Conservation (phyloP, 768 basidiomycete genomes). For the Phlegmacium glaucopus region DNA sequence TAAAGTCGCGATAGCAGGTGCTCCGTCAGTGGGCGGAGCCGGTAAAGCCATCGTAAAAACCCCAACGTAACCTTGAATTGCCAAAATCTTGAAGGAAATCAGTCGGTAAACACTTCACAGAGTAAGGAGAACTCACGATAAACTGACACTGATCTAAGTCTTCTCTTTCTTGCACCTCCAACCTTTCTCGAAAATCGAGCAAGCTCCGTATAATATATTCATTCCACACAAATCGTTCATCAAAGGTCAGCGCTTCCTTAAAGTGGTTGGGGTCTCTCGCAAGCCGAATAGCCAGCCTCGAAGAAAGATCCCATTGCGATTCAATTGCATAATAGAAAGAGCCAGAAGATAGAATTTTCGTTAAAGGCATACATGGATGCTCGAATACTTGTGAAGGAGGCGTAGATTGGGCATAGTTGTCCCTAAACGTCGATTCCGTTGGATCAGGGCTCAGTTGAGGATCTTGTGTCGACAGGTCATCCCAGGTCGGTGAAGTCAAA, state of each 20-base stretch:
- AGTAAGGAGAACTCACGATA: conserved; percentile 51
- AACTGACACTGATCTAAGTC: conserved; percentile 85
- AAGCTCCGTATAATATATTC: conserved; percentile 84
- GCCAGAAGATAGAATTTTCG: conserved; percentile 87
- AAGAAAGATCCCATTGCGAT: conserved; percentile 87
- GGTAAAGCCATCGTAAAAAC: conserved; percentile 76
- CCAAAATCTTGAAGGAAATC: conserved; percentile 55
- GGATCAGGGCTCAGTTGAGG: conserved; percentile 54
- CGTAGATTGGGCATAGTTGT: conserved; percentile 42
- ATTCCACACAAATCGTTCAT: conserved; percentile 94
- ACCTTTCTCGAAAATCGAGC: conserved; percentile 80
- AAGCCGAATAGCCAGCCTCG: conserved; percentile 71
- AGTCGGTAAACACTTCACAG: conserved; percentile 8
- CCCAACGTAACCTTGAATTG: conserved; percentile 93
- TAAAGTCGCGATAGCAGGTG: conserved; percentile 69
- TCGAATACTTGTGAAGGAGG: conserved; percentile 56
- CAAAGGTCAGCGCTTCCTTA: conserved; percentile 59
- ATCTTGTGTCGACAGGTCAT: conserved; percentile 61
- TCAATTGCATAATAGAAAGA: conserved; percentile 90
- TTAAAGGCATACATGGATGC: conserved; percentile 87
- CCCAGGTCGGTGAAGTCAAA: conserved; percentile 81
- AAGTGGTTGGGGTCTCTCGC: conserved; percentile 40
- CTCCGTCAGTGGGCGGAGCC: conserved; percentile 70
- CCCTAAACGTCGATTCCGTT: conserved; percentile 45
- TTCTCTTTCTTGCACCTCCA: conserved; percentile 64